A percentile compares a stretch with the other conserved stretches of the same genome.
Conservation (phyloP, 257 asterid genomes). For the Nicotiana knightiana region DNA sequence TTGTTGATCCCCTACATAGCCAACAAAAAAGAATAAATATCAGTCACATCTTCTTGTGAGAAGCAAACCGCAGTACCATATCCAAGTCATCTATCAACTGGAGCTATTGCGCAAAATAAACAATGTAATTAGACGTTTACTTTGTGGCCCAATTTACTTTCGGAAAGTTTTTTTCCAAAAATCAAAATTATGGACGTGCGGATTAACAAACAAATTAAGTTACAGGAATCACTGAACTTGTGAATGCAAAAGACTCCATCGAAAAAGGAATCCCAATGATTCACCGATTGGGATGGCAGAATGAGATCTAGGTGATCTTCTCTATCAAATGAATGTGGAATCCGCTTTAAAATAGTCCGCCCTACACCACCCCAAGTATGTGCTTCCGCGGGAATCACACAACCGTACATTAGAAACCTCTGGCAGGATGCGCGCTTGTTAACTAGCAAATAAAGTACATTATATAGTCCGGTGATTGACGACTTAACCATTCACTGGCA, state of each 20-base stretch:
- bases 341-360: not conserved
- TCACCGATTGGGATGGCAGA: not conserved
- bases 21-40: not conserved
- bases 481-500: too few species aligned
- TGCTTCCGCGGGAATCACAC: not conserved
- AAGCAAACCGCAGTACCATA: not conserved
- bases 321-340: not conserved
- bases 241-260: not conserved
- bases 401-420: not conserved
- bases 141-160: not conserved
- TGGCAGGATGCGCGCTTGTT: not conserved
- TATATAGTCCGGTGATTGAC: not conserved
- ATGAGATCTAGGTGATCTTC: not conserved
- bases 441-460: not conserved
- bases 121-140: not conserved
- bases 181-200: not conserved
- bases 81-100: not conserved
- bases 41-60: not conserved
- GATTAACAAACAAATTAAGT: not conserved
- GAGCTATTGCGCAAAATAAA: constrained; percentile 1
- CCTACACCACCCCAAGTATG: not conserved
- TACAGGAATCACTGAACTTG: not conserved
- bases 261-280: not conserved
- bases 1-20: constrained; percentile 70
- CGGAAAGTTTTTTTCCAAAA: not conserved